Base-by-base conservation (phyloP, 192 early-diverging fungal species). In the Backusella australiensis region DNA sequence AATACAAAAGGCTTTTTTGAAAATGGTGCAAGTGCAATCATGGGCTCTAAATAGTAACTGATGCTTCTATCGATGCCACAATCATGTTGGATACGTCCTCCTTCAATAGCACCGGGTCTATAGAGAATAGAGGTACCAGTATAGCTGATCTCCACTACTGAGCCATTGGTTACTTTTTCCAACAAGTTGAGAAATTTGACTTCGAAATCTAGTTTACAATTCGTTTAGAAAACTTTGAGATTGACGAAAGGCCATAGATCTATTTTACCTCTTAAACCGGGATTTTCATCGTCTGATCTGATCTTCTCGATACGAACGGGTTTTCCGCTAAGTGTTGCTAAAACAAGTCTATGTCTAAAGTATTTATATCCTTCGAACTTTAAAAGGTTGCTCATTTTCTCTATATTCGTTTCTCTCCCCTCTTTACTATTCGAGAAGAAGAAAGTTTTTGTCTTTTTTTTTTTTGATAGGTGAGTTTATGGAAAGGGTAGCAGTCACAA, bases 101-200 rank as follows among this genome's bases (percentile, higher is more conserved):
- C 97, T 21, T 85, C 88, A 74, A 99, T 93, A 67, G 95, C 89
- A 39, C 98, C 98, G 5, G 98, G 98, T 72, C 90, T 90, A 69
- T 94, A 94, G 26, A 91, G 68, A 34, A 99, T 87, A 12, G 91
- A 89, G 3, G 96, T 98, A 88, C 94, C 95, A 17, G 97, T 96
- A 72, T 97, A 95, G 72, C 89, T 94, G 75, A 99, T 98, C 52
- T 96, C 95, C n/a, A 98, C 92, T 12, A 85, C 86, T 17, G 92
- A 91, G 26, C 97, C 98, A 85, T 99, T 98, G 39, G 97, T 97
- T 6, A 93, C 87, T 77, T 96, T 94, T 80, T 99, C 97, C 59
- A 99, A 80, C 67, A 99, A 87, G 38, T 96, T 86, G 44, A 99
- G 86, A 75, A 99, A 96, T 21, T 86, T 89, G 21, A 93, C 89